phyloP scores from a whole-genome alignment of 352 stramenopile genomes.

The Globisporangium parvum region DNA sequence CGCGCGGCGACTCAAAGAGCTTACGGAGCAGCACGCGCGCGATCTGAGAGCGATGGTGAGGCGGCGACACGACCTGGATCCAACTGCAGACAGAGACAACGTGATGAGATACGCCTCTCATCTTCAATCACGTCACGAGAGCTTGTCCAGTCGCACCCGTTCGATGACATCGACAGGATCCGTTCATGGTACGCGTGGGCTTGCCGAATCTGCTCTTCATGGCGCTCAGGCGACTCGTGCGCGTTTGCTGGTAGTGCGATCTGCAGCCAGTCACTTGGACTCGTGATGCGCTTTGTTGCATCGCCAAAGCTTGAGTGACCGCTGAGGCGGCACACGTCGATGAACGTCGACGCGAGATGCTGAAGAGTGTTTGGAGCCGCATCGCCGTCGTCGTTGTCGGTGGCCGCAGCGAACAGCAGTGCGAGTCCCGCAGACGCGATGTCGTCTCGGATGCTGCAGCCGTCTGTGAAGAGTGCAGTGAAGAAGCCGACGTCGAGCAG shows the following conservation, averaged over 20 bases:
- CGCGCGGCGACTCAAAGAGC: conserved; percentile 36
- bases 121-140: too few relatives aligned
- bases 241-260: neutral
- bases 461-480: conserved; percentile 1
- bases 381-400: neutral
- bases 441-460: neutral
- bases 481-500: conserved; percentile 8
- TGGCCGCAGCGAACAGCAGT: conserved; percentile 18
- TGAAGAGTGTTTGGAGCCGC: conserved; percentile 8
- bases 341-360: conserved; percentile 17
- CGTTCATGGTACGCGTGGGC: conserved; percentile 20
- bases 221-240: neutral
- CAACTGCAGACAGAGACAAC: conserved; percentile 16
- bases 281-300: neutral
- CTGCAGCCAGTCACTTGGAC: conserved; percentile 3
- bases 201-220: conserved; percentile 1
- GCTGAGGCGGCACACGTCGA: conserved; percentile 20
- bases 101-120: neutral
- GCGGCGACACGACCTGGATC: conserved; percentile 15
- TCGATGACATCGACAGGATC: conserved; percentile 23
- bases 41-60: conserved; percentile 13
- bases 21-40: conserved; percentile 29
- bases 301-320: neutral
- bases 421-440: conserved; percentile 4
- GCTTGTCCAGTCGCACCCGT: conserved; percentile 16